Evolutionary conservation across 2,329 filamentous ascomycete genomes (phyloP), one percentile per base, ranked within the genome.

Genomic region (Fusarium dimerum): DNA sequence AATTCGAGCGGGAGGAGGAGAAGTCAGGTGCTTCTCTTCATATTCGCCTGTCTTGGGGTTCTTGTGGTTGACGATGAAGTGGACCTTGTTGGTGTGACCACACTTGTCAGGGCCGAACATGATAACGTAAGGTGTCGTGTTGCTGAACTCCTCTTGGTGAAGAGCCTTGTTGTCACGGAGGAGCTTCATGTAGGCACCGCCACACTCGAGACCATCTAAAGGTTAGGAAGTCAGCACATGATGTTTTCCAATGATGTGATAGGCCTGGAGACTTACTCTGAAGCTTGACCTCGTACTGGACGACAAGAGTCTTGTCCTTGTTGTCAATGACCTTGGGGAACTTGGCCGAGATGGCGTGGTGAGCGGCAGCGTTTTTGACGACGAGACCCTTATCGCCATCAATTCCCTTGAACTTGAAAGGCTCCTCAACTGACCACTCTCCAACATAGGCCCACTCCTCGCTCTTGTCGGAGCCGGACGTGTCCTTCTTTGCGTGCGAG

Each of bases 51-150:
- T 97, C 89, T 96, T 97, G 72, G 94, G 94, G 86, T 97, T 99
- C 90, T 97, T 99, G 89, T 99, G 94, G 78, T 95, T 94, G 86
- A 99, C 96, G 76, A 99, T 99, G 80, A 99, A 96, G 77, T 86
- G 83, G 48, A 95, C 90, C 88, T 97, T 97, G 88, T 99, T 99
- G 76, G 91, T 97, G 73, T 91, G 85, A 75, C 94, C 94, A 75
- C 94, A 99, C 88, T 97, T 97, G 82, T 99, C 94, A 67, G 94
- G 94, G 65, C 94, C 94, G 73, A 99, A 99, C 94, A 99, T 99
- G 83, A 99, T 96, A 66, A 99, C 90, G 73, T 99, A 99, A 45
- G 94, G 94, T 41, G 93, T 96, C 57, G 88, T 86, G 78, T 99
- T 97, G 75, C 90, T 91, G 82, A 99, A 99, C 81, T 99, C 94